phyloP scores from a whole-genome alignment of 805 yeast genomes.

The Wickerhamomyces silvicola region DNA sequence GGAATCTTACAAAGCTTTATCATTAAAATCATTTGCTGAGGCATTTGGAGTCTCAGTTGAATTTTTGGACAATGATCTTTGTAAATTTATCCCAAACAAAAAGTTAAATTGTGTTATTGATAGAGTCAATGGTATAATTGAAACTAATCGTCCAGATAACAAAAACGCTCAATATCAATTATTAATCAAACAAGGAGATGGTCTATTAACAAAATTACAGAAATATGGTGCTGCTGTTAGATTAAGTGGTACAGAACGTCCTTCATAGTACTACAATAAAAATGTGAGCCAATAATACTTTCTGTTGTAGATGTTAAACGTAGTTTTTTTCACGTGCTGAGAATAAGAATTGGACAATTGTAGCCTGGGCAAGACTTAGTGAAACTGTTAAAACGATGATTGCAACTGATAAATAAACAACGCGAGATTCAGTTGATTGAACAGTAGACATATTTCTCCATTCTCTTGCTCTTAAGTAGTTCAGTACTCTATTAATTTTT shows the following conservation, averaged over 20 bases:
- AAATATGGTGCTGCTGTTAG: constrained; percentile 97
- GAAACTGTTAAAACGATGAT: constrained; percentile 71
- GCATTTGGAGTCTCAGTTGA: constrained; percentile 87
- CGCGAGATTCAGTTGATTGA: constrained; percentile 67
- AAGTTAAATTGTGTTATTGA: constrained; percentile 94
- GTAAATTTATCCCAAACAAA: constrained; percentile 88
- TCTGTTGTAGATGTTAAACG: constrained; percentile 20
- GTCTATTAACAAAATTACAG: constrained; percentile 85
- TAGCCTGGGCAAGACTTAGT: constrained; percentile 70
- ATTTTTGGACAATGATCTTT: constrained; percentile 79
- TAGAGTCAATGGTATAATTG: constrained; percentile 89
- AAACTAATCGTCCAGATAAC: constrained; percentile 93
- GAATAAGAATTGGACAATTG: constrained; percentile 79
- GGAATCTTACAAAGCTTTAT: constrained; percentile 88
- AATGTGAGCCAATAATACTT: not conserved
- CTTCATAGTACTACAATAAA: constrained; percentile 14
- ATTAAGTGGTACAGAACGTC: constrained; percentile 84
- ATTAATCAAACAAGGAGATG: constrained; percentile 88
- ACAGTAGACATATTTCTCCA: constrained; percentile 95
- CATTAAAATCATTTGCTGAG: constrained; percentile 87
- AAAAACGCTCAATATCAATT: constrained; percentile 90
- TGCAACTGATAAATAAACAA: constrained; percentile 67
- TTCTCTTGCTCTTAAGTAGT: constrained; percentile 92
- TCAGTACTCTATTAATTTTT: constrained; percentile 55
- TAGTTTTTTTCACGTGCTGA: constrained; percentile 38